Evolutionary conservation across 106 monocot genomes (phyloP).

Genomic region (Dioscorea alata): DNA sequence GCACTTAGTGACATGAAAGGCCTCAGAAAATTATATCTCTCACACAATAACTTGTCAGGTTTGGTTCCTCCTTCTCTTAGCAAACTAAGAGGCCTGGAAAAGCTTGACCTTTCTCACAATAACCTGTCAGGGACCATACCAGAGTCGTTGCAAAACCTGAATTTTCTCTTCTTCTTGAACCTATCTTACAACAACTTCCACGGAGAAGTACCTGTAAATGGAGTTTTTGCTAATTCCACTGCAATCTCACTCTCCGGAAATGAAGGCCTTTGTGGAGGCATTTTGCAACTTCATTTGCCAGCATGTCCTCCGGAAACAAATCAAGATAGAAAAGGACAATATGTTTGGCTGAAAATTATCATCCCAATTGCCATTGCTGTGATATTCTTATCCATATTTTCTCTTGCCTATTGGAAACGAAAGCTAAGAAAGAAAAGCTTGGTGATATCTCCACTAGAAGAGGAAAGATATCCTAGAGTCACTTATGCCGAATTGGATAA

Average conservation of each 20-base stretch:
- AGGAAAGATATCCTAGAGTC: neutral
- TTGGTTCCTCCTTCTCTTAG: neutral
- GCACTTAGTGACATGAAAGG: neutral
- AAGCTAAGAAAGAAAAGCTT: neutral
- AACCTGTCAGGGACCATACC: slow-evolving; percentile 4
- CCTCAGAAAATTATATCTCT: neutral
- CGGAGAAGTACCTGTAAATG: too few species aligned
- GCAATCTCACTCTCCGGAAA: slow-evolving; percentile 6
- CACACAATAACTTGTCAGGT: neutral
- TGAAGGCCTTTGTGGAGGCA: slow-evolving; percentile 6
- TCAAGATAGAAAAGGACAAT: neutral
- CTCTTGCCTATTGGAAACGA: too few species aligned
- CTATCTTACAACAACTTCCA: too few species aligned
- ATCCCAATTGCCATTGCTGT: too few species aligned
- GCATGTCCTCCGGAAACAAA: neutral
- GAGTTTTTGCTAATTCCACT: neutral
- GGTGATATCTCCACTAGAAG: neutral
- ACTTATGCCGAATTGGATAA: slow-evolving; percentile 34
- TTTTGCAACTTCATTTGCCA: neutral
- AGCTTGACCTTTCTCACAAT: slow-evolving; percentile 5
- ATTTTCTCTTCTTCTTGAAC: too few species aligned
- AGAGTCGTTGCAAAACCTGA: neutral
- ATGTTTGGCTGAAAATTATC: too few species aligned
- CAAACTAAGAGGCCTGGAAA: neutral
- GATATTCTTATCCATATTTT: too few species aligned